Evolutionary conservation across 129 eudicot genomes (phyloP).

Genomic region (Artemisia tridentata): DNA sequence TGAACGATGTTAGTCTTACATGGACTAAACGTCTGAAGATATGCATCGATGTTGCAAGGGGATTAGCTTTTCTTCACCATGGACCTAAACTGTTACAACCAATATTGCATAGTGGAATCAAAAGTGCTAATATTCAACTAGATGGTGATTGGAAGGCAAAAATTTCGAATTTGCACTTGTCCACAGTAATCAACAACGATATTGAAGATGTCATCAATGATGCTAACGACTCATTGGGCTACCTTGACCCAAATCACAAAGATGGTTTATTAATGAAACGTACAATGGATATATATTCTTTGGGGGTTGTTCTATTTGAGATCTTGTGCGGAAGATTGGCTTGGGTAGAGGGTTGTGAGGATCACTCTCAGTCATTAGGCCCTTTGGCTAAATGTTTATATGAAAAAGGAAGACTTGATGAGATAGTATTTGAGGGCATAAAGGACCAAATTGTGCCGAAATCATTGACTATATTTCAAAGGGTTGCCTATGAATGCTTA

Average conservation of each 20-base stretch:
- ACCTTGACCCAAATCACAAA: background rate
- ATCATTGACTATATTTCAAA: background rate
- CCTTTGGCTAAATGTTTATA: background rate
- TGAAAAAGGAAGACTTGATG: background rate
- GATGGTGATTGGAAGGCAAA: background rate
- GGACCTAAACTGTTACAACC: too few relatives aligned
- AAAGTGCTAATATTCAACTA: background rate
- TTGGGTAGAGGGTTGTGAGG: background rate
- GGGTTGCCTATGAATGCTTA: background rate
- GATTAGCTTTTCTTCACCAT: background rate
- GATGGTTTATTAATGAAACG: background rate
- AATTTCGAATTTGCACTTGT: background rate
- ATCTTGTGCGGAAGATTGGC: slow-evolving; percentile 4
- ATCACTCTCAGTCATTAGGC: background rate
- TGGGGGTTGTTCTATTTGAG: background rate
- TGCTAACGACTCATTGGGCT: background rate
- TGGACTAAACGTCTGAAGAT: background rate
- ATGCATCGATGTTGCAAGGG: background rate
- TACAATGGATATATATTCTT: background rate
- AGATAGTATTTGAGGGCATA: background rate
- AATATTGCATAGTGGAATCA: too few relatives aligned
- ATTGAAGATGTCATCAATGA: background rate
- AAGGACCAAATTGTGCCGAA: background rate
- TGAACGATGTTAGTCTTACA: background rate
- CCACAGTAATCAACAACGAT: background rate